Conservation (phyloP, 2,329 filamentous ascomycete species). For the Neofusicoccum ribis region DNA sequence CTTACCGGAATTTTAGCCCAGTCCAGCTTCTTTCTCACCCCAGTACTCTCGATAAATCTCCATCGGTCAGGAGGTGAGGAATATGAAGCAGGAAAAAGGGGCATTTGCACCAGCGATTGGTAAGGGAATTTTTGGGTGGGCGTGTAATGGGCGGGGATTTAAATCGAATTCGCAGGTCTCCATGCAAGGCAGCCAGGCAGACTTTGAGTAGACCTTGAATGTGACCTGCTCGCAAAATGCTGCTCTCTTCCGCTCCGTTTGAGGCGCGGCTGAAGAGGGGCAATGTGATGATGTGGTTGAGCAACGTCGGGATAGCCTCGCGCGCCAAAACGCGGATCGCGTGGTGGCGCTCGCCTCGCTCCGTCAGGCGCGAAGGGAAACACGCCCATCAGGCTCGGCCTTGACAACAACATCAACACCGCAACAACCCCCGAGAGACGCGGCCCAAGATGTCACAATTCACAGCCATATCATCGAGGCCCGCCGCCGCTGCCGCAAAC, state of each 20-base stretch:
- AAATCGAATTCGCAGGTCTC: no score
- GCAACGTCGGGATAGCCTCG: slow-evolving; percentile 14
- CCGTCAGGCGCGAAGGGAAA: slow-evolving; percentile 10
- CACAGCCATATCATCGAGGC: slow-evolving; percentile 12
- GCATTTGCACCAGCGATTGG: no score
- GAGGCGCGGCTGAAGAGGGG: not conserved
- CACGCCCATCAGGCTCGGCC: not conserved
- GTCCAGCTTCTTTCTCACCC: no score
- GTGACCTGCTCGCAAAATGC: not conserved
- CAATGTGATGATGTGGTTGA: not conserved
- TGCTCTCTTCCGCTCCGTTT: not conserved
- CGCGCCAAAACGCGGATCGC: slow-evolving; percentile 16
- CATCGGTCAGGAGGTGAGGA: no score
- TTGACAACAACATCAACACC: not conserved
- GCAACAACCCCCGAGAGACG: not conserved
- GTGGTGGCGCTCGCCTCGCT: slow-evolving; percentile 10
- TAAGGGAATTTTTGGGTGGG: no score
- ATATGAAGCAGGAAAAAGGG: no score
- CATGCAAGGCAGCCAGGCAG: no score
- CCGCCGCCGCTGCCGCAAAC: not conserved
- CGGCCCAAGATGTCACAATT: slow-evolving; percentile 12
- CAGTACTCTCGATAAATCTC: no score
- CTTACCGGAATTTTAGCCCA: no score
- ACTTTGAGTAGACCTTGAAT: not conserved
- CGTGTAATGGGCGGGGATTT: no score